Evolutionary conservation across 163 green algal genomes (phyloP), one percentile per base, ranked within the genome.

Genomic region (Coccomyxa subellipsoidea): DNA sequence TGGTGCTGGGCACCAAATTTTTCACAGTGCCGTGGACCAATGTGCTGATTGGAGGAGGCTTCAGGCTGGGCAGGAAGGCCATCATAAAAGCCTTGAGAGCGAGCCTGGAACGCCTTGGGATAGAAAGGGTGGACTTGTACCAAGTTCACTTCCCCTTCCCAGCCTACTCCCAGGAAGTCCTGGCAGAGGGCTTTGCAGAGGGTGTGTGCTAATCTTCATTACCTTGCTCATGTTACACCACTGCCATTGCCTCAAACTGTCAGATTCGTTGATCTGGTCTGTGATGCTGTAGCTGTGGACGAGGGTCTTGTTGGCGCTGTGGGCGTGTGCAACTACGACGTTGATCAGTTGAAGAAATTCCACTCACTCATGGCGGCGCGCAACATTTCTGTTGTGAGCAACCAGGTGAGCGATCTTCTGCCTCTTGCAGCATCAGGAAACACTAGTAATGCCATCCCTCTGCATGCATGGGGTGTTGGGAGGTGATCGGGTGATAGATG

Each of bases 311-410:
- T 80, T 10, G 77, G 31, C 18, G 80, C 83, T 79, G 85, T 91
- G 27, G 87, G 87, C 12, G 85, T 91, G 32, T 90, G 85, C 87
- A 91, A 91, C 79, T 91, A 91, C 76, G 77, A 86, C 71, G 39
- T 66, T 27, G 35, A 27, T 27, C 85, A 89, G 73, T 31, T 91
- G 40, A 66, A 86, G 39, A 25, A 89, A 72, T 76, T 86, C 4
- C 81, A 89, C 37, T 47, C 39, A 12, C 69, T 87, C n/a, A 82
- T 90, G 34, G 36, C 29, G 1, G 80, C 79, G 81, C 39, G 79
- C 18, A 75, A 73, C 75, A 84, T 90, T 27, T 81, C 86, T 7
- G 36, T 90, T 12, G 86, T 81, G 15, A 84, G 77, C 59, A 90
- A 90, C 38, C 86, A 90, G 86, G 82, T 85, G 10, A 35, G 18